Evolutionary conservation across 1,139 yeast species (phyloP).

Genomic region (Debaryomyces coudertii): DNA sequence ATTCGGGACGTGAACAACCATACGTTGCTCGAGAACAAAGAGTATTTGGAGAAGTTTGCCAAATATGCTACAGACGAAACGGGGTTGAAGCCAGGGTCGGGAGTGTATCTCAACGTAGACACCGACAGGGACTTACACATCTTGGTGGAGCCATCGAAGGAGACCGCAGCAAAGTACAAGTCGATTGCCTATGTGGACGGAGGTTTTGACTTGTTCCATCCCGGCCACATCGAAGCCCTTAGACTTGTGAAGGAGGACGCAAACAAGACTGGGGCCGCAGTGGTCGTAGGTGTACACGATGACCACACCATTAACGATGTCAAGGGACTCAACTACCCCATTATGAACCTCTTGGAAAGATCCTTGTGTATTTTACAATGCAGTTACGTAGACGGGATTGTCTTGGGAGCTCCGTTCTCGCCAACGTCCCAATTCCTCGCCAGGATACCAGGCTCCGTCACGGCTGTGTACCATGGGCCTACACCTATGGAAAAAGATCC

Average conservation of each 20-base stretch:
- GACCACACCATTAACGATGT: conserved; percentile 59
- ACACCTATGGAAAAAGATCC: conserved; percentile 48
- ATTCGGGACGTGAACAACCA: conserved; percentile 31
- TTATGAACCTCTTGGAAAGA: conserved; percentile 87
- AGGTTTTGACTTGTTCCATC: conserved; percentile 88
- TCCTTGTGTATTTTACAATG: conserved; percentile 88
- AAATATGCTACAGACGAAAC: conserved; percentile 69
- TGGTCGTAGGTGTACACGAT: conserved; percentile 72
- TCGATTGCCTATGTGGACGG: conserved; percentile 71
- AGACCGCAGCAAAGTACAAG: conserved; percentile 24
- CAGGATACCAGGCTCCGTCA: conserved; percentile 43
- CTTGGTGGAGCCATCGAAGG: conserved; percentile 39
- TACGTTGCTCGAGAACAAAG: conserved; percentile 38
- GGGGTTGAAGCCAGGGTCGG: conserved; percentile 64
- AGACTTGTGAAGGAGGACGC: conserved; percentile 46
- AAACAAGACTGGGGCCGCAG: conserved; percentile 40
- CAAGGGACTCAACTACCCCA: conserved; percentile 74
- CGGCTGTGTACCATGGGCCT: conserved; percentile 65
- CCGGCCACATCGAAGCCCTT: conserved; percentile 84
- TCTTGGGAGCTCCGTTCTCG: conserved; percentile 67
- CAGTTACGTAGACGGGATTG: conserved; percentile 75
- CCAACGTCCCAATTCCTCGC: conserved; percentile 47
- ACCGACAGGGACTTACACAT: conserved; percentile 27
- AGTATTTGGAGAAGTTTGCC: conserved; percentile 39
- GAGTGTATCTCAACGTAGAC: conserved; percentile 51